Evolutionary conservation across 73 alveolate genomes (phyloP).

Genomic region (Paramecium biaurelia): DNA sequence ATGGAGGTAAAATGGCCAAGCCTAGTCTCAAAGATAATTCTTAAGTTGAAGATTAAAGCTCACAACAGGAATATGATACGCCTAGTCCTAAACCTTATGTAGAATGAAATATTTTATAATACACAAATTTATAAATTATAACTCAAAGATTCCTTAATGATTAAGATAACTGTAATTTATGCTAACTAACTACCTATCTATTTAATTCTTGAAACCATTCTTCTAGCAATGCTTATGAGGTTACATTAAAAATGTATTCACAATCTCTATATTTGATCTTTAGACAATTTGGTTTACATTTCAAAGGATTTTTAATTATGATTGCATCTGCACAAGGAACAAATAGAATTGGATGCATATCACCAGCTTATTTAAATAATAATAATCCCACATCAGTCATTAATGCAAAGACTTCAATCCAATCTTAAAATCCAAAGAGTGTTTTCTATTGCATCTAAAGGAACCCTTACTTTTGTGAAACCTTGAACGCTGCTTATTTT

Average conservation of each 20-base stretch:
- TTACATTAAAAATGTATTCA: background rate
- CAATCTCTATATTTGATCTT: background rate
- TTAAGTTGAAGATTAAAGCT: background rate
- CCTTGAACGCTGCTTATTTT: slow-evolving; percentile 1
- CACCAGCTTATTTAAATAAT: background rate
- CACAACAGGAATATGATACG: background rate
- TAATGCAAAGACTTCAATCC: slow-evolving; percentile 11
- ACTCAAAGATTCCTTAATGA: background rate
- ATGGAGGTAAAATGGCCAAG: background rate
- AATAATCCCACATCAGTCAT: slow-evolving; percentile 21
- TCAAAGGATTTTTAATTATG: background rate
- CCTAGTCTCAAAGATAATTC: background rate
- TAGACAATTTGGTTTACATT: background rate
- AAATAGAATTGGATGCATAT: slow-evolving; percentile 2
- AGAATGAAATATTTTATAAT: background rate
- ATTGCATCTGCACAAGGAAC: slow-evolving; percentile 36
- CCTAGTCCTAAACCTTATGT: background rate
- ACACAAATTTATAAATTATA: background rate
- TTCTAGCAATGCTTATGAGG: background rate
- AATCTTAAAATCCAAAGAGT: slow-evolving; percentile 17
- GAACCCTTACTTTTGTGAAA: background rate
- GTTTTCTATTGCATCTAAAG: background rate
- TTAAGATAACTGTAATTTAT: background rate
- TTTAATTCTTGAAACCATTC: background rate
- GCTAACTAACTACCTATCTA: background rate